Conservation (phyloP, 2,329 filamentous ascomycete genomes). For the Colletotrichum sp. region DNA sequence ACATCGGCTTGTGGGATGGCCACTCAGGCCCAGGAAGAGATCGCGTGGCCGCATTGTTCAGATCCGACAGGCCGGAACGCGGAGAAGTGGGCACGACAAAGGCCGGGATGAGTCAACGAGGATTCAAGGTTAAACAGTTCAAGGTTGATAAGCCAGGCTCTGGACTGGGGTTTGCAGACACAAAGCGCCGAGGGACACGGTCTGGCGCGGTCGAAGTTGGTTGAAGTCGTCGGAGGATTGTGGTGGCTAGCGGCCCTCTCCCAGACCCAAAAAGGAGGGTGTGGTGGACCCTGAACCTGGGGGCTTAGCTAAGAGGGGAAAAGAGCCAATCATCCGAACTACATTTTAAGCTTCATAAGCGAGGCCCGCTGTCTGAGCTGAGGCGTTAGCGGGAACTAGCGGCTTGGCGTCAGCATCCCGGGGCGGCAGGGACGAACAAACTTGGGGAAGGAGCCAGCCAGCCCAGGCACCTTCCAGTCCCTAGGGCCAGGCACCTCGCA, state of each 20-base stretch:
- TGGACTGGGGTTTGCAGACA: not conserved
- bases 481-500: not conserved
- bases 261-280: not conserved
- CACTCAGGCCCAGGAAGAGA: not conserved
- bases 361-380: not conserved
- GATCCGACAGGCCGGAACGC: not conserved
- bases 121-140: not conserved
- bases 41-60: not conserved
- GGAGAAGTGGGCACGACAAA: not conserved
- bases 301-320: not conserved
- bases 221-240: not conserved
- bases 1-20: not conserved
- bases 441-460: not conserved
- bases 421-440: not conserved
- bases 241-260: not conserved
- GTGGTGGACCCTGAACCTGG: not conserved
- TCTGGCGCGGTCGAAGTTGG: not conserved
- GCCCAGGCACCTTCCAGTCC: not conserved
- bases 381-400: not conserved
- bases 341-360: not conserved
- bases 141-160: not conserved
- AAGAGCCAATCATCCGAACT: not conserved
- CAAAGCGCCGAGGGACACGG: slow-evolving; percentile 5
- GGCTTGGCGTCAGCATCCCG: not conserved
- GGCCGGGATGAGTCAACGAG: not conserved